Conservation (phyloP, 2,329 filamentous ascomycete species). For the Fusarium transvaalense region DNA sequence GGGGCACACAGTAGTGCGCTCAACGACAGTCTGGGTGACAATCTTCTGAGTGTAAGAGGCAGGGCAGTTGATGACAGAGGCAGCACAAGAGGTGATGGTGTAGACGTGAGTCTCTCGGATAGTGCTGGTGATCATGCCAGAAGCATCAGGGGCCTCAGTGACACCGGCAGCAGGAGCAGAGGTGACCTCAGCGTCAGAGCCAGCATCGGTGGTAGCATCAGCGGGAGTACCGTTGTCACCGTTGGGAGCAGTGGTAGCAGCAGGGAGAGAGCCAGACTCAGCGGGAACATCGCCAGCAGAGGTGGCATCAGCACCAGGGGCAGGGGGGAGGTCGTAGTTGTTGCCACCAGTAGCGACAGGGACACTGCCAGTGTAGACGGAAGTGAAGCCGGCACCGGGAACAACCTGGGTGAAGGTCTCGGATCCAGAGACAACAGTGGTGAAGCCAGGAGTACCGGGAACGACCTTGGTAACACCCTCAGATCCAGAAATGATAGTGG, state of each 20-base stretch:
- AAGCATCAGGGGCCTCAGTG: slow-evolving; percentile 26
- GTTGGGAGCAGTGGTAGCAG: slow-evolving; percentile 4
- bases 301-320: slow-evolving; percentile 12
- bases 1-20: slow-evolving; percentile 43
- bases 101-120: slow-evolving; percentile 43
- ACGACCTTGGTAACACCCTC: slow-evolving; percentile 15
- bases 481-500: slow-evolving; percentile 11
- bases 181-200: slow-evolving; percentile 21
- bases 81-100: slow-evolving; percentile 55
- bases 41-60: slow-evolving; percentile 52
- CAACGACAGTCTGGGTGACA: slow-evolving; percentile 44
- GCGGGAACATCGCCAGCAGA: slow-evolving; percentile 9
- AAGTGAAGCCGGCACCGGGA: slow-evolving; percentile 23
- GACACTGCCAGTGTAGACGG: slow-evolving; percentile 4
- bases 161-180: slow-evolving; percentile 15
- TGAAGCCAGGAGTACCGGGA: slow-evolving; percentile 14
- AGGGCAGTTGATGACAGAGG: slow-evolving; percentile 56
- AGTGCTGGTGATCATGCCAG: slow-evolving; percentile 42
- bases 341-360: slow-evolving; percentile 4
- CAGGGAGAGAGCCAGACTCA: slow-evolving; percentile 21
- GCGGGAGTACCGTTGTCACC: slow-evolving; percentile 8
- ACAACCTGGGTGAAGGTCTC: slow-evolving; percentile 19
- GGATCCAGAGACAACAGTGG: slow-evolving; percentile 17
- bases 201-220: slow-evolving; percentile 9
- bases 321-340: slow-evolving; percentile 7